These are phyloP conservation scores for Potentilla sterilis DNA, from an alignment of 306 rosid species.

Conservation along the genomic window DNA sequence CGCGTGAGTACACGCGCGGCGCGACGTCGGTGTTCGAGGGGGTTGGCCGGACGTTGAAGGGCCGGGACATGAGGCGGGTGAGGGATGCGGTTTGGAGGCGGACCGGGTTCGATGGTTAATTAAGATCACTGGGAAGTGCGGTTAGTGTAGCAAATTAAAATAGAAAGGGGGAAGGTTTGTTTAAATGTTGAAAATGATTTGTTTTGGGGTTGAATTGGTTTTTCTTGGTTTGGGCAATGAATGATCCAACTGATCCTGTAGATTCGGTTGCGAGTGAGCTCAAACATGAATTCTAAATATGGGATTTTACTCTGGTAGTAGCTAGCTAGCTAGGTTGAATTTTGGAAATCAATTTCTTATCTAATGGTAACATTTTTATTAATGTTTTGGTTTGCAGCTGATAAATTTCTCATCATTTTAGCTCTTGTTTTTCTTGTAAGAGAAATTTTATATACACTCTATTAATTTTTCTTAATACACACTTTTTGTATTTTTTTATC, in stretches of 20 bases:
- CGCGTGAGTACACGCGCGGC: slow-evolving; percentile 63
- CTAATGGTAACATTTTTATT: neutral
- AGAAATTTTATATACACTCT: no score
- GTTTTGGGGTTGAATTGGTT: neutral
- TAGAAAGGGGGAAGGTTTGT: neutral
- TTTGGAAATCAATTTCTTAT: slow-evolving; percentile 14
- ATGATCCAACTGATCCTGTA: neutral
- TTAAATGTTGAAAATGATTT: slow-evolving; percentile 1
- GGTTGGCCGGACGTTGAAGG: slow-evolving; percentile 89
- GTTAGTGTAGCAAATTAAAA: neutral
- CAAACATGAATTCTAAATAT: slow-evolving; percentile 15
- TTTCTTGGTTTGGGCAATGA: slow-evolving; percentile 16
- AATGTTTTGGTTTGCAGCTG: no score
- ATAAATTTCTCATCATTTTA: no score
- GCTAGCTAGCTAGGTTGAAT: neutral
- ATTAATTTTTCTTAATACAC: no score
- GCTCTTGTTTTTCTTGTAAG: no score
- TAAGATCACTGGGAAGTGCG: neutral
- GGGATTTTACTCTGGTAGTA: neutral
- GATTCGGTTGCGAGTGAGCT: slow-evolving; percentile 39
- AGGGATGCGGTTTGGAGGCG: slow-evolving; percentile 96
- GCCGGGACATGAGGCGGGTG: slow-evolving; percentile 91
- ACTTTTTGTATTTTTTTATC: no score
- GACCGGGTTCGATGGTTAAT: slow-evolving; percentile 87
- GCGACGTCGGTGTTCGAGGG: slow-evolving; percentile 92